Evolutionary conservation across 2,329 filamentous ascomycete genomes (phyloP).

Genomic region (Ophiostoma quercus): DNA sequence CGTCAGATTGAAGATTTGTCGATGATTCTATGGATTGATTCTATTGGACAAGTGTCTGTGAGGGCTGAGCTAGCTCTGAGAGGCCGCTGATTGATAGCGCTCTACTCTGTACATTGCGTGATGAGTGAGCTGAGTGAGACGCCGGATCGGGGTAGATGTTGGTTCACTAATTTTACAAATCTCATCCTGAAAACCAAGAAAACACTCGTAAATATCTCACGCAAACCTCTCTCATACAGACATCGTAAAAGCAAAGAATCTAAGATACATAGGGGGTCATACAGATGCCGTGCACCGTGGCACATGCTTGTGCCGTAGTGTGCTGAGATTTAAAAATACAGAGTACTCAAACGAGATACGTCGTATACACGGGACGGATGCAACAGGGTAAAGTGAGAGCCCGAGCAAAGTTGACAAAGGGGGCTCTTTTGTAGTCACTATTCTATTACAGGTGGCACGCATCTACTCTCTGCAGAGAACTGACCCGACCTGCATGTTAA

Average conservation of each 20-base stretch:
- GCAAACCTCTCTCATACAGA: not conserved
- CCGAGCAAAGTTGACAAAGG: conserved; percentile 11
- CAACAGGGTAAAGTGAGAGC: not conserved
- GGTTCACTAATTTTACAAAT: not conserved
- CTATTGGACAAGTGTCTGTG: not conserved
- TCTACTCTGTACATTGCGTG: not conserved
- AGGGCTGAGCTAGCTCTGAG: not conserved
- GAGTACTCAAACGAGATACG: not conserved
- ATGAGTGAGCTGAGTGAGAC: not conserved
- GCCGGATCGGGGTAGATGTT: not conserved
- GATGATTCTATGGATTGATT: not conserved
- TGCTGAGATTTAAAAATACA: not conserved
- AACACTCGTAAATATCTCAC: too few species aligned
- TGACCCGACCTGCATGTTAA: not conserved
- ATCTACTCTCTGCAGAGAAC: not conserved
- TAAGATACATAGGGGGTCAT: not conserved
- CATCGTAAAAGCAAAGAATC: not conserved
- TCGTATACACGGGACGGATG: conserved; percentile 6
- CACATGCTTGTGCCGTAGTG: conserved; percentile 2
- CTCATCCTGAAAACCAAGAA: too few species aligned
- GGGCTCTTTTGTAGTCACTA: not conserved
- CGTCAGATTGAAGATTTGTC: not conserved
- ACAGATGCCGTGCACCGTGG: not conserved
- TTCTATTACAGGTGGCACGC: not conserved
- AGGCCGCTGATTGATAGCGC: not conserved